Evolutionary conservation across 352 stramenopile genomes (phyloP).

Genomic region (Phytophthora cactorum): DNA sequence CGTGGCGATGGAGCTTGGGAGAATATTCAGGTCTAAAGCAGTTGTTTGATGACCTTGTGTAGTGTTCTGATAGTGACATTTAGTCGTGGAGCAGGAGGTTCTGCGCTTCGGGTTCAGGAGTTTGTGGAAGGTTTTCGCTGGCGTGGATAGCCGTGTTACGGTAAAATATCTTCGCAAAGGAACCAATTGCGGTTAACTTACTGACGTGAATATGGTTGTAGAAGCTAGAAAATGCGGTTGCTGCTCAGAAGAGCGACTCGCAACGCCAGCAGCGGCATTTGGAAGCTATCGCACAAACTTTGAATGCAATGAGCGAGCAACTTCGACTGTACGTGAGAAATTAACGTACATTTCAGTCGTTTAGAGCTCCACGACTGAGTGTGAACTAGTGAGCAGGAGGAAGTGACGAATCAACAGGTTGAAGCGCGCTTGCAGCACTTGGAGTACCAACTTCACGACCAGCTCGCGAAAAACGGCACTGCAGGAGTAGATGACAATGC

Average conservation of each 20-base stretch:
- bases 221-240: slow-evolving; percentile 29
- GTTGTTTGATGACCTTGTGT: background rate
- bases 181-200: background rate
- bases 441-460: slow-evolving; percentile 16
- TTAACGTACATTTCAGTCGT: background rate
- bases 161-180: slow-evolving; percentile 10
- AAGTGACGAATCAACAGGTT: slow-evolving; percentile 12
- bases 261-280: slow-evolving; percentile 45
- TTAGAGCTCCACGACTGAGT: background rate
- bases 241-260: slow-evolving; percentile 16
- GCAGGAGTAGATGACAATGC: slow-evolving; percentile 14
- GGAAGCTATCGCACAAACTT: slow-evolving; percentile 44
- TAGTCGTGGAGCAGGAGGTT: slow-evolving; percentile 42
- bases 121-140: slow-evolving; percentile 36
- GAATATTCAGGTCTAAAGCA: slow-evolving; percentile 62
- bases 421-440: slow-evolving; percentile 20
- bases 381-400: slow-evolving; percentile 28
- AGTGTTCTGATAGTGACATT: slow-evolving; percentile 1
- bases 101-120: slow-evolving; percentile 50
- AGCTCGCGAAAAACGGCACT: slow-evolving; percentile 1
- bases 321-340: slow-evolving; percentile 35
- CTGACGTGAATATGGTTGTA: slow-evolving; percentile 7
- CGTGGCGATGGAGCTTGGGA: slow-evolving; percentile 65
- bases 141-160: slow-evolving; percentile 29
- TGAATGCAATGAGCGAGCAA: slow-evolving; percentile 59